phyloP scores from a whole-genome alignment of 345 rosid species.

The Camelina sativa region DNA sequence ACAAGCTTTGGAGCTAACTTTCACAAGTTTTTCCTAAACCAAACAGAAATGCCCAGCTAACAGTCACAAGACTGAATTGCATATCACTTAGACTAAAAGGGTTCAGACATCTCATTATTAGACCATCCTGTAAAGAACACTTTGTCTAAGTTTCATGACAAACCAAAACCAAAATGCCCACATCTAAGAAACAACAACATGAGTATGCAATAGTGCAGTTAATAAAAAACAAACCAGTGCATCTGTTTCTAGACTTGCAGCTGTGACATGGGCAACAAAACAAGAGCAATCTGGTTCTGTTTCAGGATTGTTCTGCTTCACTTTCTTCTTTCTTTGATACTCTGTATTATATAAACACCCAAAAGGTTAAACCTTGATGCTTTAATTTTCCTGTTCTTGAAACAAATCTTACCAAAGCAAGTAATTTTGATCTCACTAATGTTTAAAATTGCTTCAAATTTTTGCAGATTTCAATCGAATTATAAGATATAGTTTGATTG shows the following conservation, averaged over 20 bases:
- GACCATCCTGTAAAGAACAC: background rate
- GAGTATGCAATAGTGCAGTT: too few relatives aligned
- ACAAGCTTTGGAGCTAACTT: too few relatives aligned
- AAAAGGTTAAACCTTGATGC: background rate
- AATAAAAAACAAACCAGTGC: background rate
- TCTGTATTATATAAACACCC: background rate
- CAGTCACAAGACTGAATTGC: too few relatives aligned
- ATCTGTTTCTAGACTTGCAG: conserved; percentile 9
- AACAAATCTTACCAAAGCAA: background rate
- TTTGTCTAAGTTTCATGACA: background rate
- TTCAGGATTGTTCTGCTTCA: conserved; percentile 2
- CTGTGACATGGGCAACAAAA: conserved; percentile 12
- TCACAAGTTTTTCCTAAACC: too few relatives aligned
- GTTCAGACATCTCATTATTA: too few relatives aligned
- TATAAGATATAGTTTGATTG: background rate
- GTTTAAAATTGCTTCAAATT: background rate
- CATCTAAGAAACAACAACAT: background rate
- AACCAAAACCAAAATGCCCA: background rate
- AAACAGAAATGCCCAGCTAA: too few relatives aligned
- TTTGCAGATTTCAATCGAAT: background rate
- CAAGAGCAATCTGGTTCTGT: conserved; percentile 13
- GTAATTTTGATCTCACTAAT: background rate
- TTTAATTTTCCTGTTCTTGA: background rate
- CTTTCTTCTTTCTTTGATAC: background rate
- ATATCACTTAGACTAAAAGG: too few relatives aligned